Evolutionary conservation across 2,329 filamentous ascomycete species (phyloP).

Genomic region (Aspergillus intermedius): DNA sequence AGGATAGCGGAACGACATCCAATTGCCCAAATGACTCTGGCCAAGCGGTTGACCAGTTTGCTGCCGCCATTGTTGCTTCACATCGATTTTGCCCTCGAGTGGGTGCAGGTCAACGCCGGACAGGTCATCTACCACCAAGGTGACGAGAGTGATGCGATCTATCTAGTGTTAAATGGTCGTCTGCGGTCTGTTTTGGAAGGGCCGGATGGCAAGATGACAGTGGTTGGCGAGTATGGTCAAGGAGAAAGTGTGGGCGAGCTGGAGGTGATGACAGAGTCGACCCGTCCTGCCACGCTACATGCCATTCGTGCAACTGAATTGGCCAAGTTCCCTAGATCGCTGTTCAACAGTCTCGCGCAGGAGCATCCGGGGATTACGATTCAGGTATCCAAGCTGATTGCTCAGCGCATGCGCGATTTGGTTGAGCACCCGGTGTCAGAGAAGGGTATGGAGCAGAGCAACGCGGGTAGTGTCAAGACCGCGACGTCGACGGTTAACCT

Average conservation of each 20-base stretch:
- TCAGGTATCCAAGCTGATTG: constrained; percentile 98
- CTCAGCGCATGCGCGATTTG: constrained; percentile 82
- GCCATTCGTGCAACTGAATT: constrained; percentile 95
- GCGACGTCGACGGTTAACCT: constrained; percentile 84
- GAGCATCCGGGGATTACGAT: constrained; percentile 98
- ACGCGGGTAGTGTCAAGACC: constrained; percentile 45
- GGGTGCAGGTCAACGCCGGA: constrained; percentile 92
- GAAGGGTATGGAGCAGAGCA: constrained; percentile 55
- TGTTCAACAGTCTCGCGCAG: constrained; percentile 96
- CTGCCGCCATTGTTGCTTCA: constrained; percentile 85
- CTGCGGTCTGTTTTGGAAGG: constrained; percentile 77
- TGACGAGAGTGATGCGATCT: constrained; percentile 96
- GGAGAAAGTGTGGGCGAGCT: constrained; percentile 96
- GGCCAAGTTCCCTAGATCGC: constrained; percentile 87
- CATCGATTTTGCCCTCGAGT: constrained; percentile 96
- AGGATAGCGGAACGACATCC: constrained; percentile 89
- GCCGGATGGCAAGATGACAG: constrained; percentile 72
- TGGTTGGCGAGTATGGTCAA: constrained; percentile 88
- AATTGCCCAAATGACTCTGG: constrained; percentile 88
- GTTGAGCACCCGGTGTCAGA: constrained; percentile 73
- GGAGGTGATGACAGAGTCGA: constrained; percentile 92
- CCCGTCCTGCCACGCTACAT: constrained; percentile 82
- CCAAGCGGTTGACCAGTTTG: constrained; percentile 84
- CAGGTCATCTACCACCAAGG: constrained; percentile 90
- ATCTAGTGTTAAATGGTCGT: constrained; percentile 92